Conservation (phyloP, 2,329 filamentous ascomycete genomes). For the Xylogone sp. region DNA sequence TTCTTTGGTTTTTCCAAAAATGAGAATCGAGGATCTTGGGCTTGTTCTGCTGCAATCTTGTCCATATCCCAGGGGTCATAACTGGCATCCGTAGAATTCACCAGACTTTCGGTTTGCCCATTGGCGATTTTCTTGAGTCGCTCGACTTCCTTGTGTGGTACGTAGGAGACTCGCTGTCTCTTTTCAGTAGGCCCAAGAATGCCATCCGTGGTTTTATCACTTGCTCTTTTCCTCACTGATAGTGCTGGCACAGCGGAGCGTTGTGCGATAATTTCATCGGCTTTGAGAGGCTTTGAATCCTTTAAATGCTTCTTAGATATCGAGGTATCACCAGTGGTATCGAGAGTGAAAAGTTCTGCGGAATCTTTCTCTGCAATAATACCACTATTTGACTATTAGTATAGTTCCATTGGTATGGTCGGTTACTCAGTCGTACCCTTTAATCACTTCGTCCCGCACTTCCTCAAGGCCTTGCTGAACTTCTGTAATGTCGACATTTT, state of each 20-base stretch:
- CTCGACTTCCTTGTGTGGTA: conserved; percentile 79
- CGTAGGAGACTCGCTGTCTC: conserved; percentile 71
- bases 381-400: conserved; percentile 52
- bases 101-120: conserved; percentile 46
- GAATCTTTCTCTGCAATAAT: conserved; percentile 80
- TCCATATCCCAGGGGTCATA: conserved; percentile 77
- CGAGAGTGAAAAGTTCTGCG: conserved; percentile 80
- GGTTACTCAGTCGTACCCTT: conserved; percentile 59
- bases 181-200: conserved; percentile 60
- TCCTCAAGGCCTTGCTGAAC: conserved; percentile 79
- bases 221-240: conserved; percentile 70
- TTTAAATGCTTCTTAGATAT: conserved; percentile 64
- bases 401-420: conserved; percentile 1
- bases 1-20: conserved; percentile 65
- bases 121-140: conserved; percentile 77
- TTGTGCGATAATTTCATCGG: conserved; percentile 85
- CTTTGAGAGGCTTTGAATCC: conserved; percentile 74
- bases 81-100: conserved; percentile 53
- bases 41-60: conserved; percentile 36
- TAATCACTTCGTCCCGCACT: conserved; percentile 84
- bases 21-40: conserved; percentile 50
- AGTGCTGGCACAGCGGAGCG: conserved; percentile 81
- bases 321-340: conserved; percentile 66
- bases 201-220: conserved; percentile 68
- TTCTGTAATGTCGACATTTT: conserved; percentile 92